Evolutionary conservation across 306 rosid species (phyloP), one percentile per base, ranked within the genome.

Genomic region (Vigna radiata): DNA sequence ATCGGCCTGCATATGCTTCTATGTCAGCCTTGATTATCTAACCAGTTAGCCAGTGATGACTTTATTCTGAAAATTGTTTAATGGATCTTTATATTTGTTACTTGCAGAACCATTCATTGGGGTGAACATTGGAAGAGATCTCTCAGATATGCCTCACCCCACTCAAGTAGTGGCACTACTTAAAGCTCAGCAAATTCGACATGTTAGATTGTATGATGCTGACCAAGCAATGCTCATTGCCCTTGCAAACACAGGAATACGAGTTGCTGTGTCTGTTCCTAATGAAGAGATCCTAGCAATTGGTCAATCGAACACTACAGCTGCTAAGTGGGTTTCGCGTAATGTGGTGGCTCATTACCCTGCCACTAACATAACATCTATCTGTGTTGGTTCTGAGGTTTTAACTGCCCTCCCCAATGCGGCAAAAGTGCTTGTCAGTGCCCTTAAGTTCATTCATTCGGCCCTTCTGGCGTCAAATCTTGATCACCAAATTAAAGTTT

Each of bases 141-240:
- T 92, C 31, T 87, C 91, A 1, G 93, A 87, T 63, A 92, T 92
- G 97, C 97, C 97, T 58, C 93, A 90, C 61, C 91, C 97, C 50
- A 92, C 97, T n/a, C 97, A 92, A 90, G 93, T 87, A 19, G 97
- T 75, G 12, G 97, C 91, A 29, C 85, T 90, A 23, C 90, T 90
- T 46, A 90, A 92, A 87, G 88, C 93, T 0, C 93, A 90, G 72
- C 89, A 87, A 82, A 90, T 92, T 65, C 85, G 89, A 27, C 89
- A 92, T 27, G 80, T 92, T 77, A 76, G 97, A 10, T 71, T 88
- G 72, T 92, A 87, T 25, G 85, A 92, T 61, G 87, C 97, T 3
- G 93, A 92, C 74, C 83, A 84, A 70, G 90, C 89, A 11, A 88
- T 92, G 90, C 97, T 92, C 15, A 58, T 85, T 80, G 90, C 96